Evolutionary conservation across 2,329 filamentous ascomycete species (phyloP), one percentile per base, ranked within the genome.

Genomic region (Parastagonospora avenae): DNA sequence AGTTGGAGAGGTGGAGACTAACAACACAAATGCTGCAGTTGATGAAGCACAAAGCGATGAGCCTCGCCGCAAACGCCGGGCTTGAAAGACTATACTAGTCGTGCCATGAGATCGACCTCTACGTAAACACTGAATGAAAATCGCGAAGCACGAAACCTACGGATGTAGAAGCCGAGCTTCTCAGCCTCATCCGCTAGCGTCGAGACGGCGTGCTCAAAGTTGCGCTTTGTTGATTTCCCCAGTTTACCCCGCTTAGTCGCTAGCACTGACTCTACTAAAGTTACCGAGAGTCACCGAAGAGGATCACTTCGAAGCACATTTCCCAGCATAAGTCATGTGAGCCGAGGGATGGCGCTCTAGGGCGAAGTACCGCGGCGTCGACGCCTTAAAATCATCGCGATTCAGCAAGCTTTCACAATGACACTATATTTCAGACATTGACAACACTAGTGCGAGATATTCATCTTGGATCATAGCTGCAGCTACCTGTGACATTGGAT

Each of bases 181-280:
- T 33, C 31, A 33, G 15, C 5, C 11, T 15, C 19, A 15, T 8
- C 2, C 7, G 8, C 5, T 28, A 24, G 19, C 19, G 19, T 24
- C 19, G 19, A 24, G 19, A 24, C 19, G 19, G 19, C 19, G 19
- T 24, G 19, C 19, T 5, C 5, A 24, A 24, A 24, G 19, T 24
- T 24, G 19, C 19, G 19, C 19, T 24, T 24, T 24, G 31, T 48
- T 46, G 28, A 47, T 50, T 38, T 42, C 45, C 50, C 52, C 45
- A 53, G 31, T 41, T 51, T 59, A 60, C 60, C 57, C 55, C 58
- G 52, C 58, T 63, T 62, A 64, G 61, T 66, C 58, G 57, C 48
- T 42, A 46, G 36, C 31, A 50, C 48, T 59, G 55, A 68, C 59
- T 24, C 5, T 24, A 40, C 42, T 44, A 31, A 44, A 48, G 38